Percentiles rank a stretch among this genome's conserved stretches.
These are phyloP conservation scores for Ceratocystis albifundus DNA, from an alignment of 2,329 filamentous ascomycete genomes.

Conservation along the genomic window DNA sequence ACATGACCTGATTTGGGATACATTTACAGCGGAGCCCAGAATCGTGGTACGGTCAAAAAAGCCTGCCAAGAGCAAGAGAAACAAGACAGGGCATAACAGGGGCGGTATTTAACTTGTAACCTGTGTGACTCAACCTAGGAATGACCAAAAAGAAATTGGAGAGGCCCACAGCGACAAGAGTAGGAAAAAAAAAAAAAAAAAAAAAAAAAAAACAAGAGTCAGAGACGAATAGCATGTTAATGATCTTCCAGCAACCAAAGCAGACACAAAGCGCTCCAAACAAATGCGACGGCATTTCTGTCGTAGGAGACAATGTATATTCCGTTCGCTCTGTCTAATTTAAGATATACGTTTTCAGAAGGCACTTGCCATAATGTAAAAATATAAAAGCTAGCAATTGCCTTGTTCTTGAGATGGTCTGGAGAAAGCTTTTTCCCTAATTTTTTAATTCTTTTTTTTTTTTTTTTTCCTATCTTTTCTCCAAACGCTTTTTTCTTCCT, in stretches of 20 bases:
- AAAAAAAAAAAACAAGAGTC: background rate
- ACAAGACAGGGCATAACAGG: background rate
- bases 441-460: slow-evolving; percentile 5
- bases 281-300: too few species aligned
- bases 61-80: background rate
- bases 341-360: background rate
- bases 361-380: background rate
- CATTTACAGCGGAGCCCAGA: background rate
- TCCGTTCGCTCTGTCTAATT: background rate
- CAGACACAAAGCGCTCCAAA: too few species aligned
- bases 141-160: background rate
- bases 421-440: slow-evolving; percentile 14
- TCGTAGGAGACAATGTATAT: too few species aligned
- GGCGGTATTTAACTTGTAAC: background rate
- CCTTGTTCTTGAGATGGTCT: slow-evolving; percentile 1
- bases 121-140: slow-evolving; percentile 1
- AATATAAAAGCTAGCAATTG: slow-evolving; percentile 3
- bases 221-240: too few species aligned
- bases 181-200: background rate
- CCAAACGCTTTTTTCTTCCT: slow-evolving; percentile 18
- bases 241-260: too few species aligned
- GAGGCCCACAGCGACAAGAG: too few species aligned
- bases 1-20: slow-evolving; percentile 1
- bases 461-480: background rate
- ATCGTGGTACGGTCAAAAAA: background rate